These are phyloP conservation scores for Rhodotorula mucilaginosa DNA, from an alignment of 1,284 basidiomycete species.

Conservation along the genomic window DNA sequence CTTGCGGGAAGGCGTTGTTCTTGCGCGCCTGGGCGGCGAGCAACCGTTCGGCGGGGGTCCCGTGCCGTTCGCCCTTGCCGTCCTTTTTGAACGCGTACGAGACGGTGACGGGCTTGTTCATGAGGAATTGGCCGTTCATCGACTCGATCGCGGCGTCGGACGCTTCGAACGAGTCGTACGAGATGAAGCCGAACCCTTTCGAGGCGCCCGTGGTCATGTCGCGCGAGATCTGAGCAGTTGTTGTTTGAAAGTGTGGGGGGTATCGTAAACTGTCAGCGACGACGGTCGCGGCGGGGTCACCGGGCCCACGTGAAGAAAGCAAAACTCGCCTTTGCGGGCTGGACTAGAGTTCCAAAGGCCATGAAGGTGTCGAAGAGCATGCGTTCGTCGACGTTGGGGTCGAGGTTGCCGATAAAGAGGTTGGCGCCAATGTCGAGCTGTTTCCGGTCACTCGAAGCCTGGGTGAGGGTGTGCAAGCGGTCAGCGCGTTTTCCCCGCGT, in stretches of 20 bases:
- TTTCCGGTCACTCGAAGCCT: constrained; percentile 95
- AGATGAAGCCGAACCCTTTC: constrained; percentile 95
- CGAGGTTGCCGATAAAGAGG: constrained; percentile 91
- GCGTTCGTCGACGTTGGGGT: constrained; percentile 89
- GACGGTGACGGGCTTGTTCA: constrained; percentile 95
- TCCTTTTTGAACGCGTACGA: constrained; percentile 99
- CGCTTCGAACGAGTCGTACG: constrained; percentile 94
- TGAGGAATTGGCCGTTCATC: constrained; percentile 95
- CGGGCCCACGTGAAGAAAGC: not conserved
- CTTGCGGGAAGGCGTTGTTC: constrained; percentile 53
- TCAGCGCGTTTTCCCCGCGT: not conserved
- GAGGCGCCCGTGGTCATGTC: constrained; percentile 79
- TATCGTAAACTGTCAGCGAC: not conserved
- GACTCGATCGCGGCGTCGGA: constrained; percentile 94
- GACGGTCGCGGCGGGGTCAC: not conserved
- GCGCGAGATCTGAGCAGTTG: constrained; percentile 69
- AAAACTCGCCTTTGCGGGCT: constrained; percentile 79
- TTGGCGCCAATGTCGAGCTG: constrained; percentile 97
- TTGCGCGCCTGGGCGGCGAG: constrained; percentile 93
- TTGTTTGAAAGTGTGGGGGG: constrained; percentile 1
- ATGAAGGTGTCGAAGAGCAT: constrained; percentile 91
- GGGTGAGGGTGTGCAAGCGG: not conserved
- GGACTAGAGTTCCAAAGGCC: constrained; percentile 88
- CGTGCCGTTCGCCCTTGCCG: constrained; percentile 94
- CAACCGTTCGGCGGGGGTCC: constrained; percentile 88